Conservation (phyloP, 306 rosid species). For the Gleditsia sinensis region DNA sequence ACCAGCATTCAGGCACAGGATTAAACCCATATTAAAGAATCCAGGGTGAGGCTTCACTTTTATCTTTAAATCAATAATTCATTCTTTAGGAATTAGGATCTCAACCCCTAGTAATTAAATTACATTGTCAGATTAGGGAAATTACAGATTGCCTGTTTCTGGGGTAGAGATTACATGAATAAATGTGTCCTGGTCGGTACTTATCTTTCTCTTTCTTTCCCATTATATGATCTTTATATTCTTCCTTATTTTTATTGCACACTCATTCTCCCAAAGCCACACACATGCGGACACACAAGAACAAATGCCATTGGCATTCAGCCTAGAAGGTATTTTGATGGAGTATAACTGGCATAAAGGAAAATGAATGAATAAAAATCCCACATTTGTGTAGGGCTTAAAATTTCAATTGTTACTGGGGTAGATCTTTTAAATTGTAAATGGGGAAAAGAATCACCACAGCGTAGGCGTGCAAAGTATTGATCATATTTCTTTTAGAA, state of each 20-base stretch:
- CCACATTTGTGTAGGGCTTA: constrained; percentile 4
- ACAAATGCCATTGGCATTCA: not conserved
- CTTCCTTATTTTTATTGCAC: not conserved
- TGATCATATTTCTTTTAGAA: constrained; percentile 27
- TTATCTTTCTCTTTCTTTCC: constrained; percentile 2
- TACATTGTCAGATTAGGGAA: constrained; percentile 10
- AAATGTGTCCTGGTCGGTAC: not conserved
- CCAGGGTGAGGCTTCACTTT: constrained; percentile 58
- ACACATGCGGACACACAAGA: not conserved
- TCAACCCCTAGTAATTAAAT: constrained; percentile 13
- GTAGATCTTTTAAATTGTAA: constrained; percentile 9
- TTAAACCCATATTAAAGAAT: constrained; percentile 57
- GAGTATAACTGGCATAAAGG: not conserved
- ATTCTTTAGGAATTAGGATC: constrained; percentile 6
- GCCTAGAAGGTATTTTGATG: not conserved
- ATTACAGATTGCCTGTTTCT: constrained; percentile 24
- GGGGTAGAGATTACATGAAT: not conserved
- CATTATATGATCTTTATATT: not conserved
- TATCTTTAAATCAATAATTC: not conserved
- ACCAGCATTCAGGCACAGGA: constrained; percentile 80
- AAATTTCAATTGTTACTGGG: constrained; percentile 5
- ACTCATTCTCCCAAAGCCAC: not conserved
- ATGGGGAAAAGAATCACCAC: not conserved
- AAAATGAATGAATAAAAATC: constrained; percentile 18
- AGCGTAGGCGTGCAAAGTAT: constrained; percentile 16